Base-by-base conservation (phyloP, 2,329 filamentous ascomycete species). In the Talaromyces sp. region DNA sequence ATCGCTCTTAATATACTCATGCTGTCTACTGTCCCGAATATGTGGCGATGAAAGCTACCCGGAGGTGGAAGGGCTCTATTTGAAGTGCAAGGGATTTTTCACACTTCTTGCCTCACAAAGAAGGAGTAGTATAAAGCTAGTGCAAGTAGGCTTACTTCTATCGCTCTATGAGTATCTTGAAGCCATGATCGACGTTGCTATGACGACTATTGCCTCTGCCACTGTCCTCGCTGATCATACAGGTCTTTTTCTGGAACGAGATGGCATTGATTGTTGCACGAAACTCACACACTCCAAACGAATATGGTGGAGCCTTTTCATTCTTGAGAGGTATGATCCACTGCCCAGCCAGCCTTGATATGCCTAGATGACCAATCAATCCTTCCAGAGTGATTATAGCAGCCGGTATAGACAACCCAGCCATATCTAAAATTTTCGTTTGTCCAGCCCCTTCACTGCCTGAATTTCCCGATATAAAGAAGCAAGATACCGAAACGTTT, bases 121-220 rank as follows among this genome's bases (percentile, higher is more conserved):
- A 41, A 59, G 56, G 8, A 59, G 19, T 13, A 59, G 56, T 59
- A 13, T 43, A n/a, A 59, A 59, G 56, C 10, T 59, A 31, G 56
- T 59, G n/a, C 56, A 59, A 45, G n/a, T 59, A 31, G 56, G 56
- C 7, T 43, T 59, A 31, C 56, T 59, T 59, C 56, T 59, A 25
- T 45, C 56, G 19, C 19, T 59, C 43, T 59, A 59, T 59, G 56
- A 59, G 56, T 59, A 59, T 17, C 22, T 59, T 17, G 37, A 59
- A 22, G 56, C 56, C 37, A 59, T 41, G 35, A 45, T 41, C 5
- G 56, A 59, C 13, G 35, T 59, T 45, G 37, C 56, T 5, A 41
- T 45, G 56, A 59, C 37, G 37, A 59, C 56, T 59, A 59, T 59
- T 45, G 56, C 56, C n/a, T 59, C 56, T 25, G 19, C 56, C 2